These are phyloP conservation scores for Chalciporus chontae DNA, from an alignment of 768 basidiomycete genomes.

Conservation along the genomic window DNA sequence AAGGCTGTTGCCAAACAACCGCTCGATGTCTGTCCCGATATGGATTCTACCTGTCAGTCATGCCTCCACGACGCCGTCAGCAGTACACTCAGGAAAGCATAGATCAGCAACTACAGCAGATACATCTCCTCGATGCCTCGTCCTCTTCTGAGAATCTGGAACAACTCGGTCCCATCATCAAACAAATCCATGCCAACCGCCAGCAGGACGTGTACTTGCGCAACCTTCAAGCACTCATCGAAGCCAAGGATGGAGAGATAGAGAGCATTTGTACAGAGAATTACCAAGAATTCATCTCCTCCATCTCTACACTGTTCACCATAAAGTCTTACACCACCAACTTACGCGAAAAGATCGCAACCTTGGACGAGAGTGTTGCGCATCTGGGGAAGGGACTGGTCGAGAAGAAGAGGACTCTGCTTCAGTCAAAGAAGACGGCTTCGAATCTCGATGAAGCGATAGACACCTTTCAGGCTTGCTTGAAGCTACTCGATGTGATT, in stretches of 20 bases:
- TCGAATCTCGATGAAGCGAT: constrained; percentile 95
- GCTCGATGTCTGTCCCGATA: constrained; percentile 10
- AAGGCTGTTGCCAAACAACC: constrained; percentile 39
- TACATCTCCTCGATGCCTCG: constrained; percentile 82
- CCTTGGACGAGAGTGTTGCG: constrained; percentile 83
- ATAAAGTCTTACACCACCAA: constrained; percentile 96
- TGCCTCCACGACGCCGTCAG: constrained; percentile 73
- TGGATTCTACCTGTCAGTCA: constrained; percentile 29
- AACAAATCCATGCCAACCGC: constrained; percentile 83
- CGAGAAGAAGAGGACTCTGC: constrained; percentile 87
- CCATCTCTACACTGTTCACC: constrained; percentile 92
- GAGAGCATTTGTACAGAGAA: constrained; percentile 94
- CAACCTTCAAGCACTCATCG: constrained; percentile 81
- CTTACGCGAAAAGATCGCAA: constrained; percentile 87
- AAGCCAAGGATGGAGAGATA: constrained; percentile 94
- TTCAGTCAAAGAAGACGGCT: constrained; percentile 90
- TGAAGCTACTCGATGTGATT: constrained; percentile 90
- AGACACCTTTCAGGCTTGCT: constrained; percentile 89
- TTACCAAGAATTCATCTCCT: constrained; percentile 96
- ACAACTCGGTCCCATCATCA: constrained; percentile 92
- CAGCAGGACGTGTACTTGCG: constrained; percentile 89
- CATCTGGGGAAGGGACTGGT: constrained; percentile 85
- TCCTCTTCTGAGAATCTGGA: constrained; percentile 93
- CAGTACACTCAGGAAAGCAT: constrained; percentile 80
- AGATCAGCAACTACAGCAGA: constrained; percentile 88